Evolutionary conservation across 257 asterid species (phyloP), one percentile per base, ranked within the genome.

Genomic region (Solanum commersonii): DNA sequence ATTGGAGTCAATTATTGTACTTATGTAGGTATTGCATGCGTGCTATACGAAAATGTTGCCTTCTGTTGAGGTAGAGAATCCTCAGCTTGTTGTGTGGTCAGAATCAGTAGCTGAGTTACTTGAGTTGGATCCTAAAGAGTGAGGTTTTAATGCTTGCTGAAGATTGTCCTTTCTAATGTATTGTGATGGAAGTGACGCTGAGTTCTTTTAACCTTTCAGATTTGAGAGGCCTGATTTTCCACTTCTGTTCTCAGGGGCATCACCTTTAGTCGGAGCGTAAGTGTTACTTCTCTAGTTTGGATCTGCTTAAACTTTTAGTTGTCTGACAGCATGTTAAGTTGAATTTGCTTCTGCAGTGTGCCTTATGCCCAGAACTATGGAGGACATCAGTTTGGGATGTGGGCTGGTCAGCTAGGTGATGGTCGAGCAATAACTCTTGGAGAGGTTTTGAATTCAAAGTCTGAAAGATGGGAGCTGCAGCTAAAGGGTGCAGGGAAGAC

Each of bases 361-460:
- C 91, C 98, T 52, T 96, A 94, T 89, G 96, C 99, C 87, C 99
- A 97, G 86, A 96, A 98, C 93, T 97, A 97, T 84, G 99, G 99
- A 84, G 99, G 99, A 78, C 99, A 97, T 93, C 99, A 97, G 90
- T 97, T 97, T 88, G 99, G 99, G 82, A 93, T 92, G 94, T 97
- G 99, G 99, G 99, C 99, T 42, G 99, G 99, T 72, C 99, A 97
- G 90, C 91, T 97, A 90, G 99, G 99, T 25, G 99, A 97, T 91
- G 99, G 99, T 56, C 92, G 99, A 88, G 99, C 99, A 87, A 94
- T 97, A 89, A 94, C 98, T 52, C 92, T 97, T 33, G 99, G 99
- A n/a, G 99, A 97, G 92, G 87, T 94, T 89, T 90, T 97, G 42
- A 96, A 96, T 89, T 94, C 95, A 46, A 94, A 91, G 91, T 88